Percentiles rank a stretch among this genome's conserved stretches.
Conservation (phyloP, 805 yeast genomes). For the Teunomyces aglyptinius region DNA sequence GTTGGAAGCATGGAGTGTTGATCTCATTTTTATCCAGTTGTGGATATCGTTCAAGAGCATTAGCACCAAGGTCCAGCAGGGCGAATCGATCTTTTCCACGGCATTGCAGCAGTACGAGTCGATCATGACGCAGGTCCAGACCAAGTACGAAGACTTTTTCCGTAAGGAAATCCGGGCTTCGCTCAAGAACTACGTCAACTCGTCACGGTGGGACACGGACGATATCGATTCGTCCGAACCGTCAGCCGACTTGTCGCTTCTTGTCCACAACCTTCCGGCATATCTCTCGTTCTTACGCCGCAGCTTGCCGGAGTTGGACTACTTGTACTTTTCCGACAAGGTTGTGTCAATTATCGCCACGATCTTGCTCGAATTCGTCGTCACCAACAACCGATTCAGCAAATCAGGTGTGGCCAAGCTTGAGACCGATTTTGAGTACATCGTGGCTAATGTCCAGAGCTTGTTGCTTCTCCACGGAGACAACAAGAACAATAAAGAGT, state of each 20-base stretch:
- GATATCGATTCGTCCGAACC: conserved; percentile 12
- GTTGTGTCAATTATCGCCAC: conserved; percentile 25
- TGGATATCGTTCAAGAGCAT: conserved; percentile 32
- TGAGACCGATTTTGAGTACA: conserved; percentile 25
- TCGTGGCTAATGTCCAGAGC: conserved; percentile 16
- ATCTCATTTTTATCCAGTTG: conserved; percentile 38
- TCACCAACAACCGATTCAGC: conserved; percentile 39
- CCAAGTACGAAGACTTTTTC: conserved; percentile 31
- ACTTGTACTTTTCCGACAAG: conserved; percentile 25
- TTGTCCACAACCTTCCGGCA: conserved; percentile 24
- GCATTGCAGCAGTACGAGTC: conserved; percentile 21
- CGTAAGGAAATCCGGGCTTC: conserved; percentile 28
- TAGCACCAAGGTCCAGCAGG: conserved; percentile 11
- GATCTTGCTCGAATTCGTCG: conserved; percentile 35
- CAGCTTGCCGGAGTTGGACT: conserved; percentile 29
- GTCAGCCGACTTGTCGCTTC: conserved; percentile 19
- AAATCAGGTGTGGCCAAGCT: conserved; percentile 33
- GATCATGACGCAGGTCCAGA: conserved; percentile 17
- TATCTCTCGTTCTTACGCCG: conserved; percentile 23
- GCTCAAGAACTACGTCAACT: conserved; percentile 37
- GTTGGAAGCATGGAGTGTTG: conserved; percentile 39
- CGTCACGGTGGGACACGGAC: conserved; percentile 31
- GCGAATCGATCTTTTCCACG: conserved; percentile 31
- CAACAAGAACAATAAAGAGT: conserved; percentile 6
- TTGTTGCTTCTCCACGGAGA: conserved; percentile 16